phyloP scores from a whole-genome alignment of 345 rosid genomes.

The Camelina laxa region DNA sequence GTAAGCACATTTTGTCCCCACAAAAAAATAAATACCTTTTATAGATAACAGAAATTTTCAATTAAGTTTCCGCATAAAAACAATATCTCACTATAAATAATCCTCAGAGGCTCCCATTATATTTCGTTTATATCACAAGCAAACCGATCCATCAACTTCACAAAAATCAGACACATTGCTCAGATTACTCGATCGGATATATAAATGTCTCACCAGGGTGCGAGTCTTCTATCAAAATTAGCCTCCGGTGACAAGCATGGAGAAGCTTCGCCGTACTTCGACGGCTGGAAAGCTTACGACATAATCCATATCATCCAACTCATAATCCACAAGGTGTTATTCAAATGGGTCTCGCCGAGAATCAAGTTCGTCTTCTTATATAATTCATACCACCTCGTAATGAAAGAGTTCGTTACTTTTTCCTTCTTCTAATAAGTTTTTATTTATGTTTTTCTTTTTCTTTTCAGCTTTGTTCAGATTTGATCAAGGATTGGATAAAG shows the following conservation, averaged over 20 bases:
- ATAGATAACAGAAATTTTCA: slow-evolving; percentile 20
- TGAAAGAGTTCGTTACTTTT: neutral
- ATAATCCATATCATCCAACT: slow-evolving; percentile 60
- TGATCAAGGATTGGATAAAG: slow-evolving; percentile 64
- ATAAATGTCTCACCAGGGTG: slow-evolving; percentile 2
- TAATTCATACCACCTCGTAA: neutral
- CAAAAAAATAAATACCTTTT: slow-evolving; percentile 19
- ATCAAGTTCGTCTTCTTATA: slow-evolving; percentile 56
- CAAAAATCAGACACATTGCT: slow-evolving; percentile 20
- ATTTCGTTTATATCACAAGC: slow-evolving; percentile 8
- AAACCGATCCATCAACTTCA: slow-evolving; percentile 9
- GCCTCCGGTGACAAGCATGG: slow-evolving; percentile 68
- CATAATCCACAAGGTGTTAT: slow-evolving; percentile 70
- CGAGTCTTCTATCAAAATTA: slow-evolving; percentile 54
- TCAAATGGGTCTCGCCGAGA: slow-evolving; percentile 90
- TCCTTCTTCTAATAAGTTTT: neutral
- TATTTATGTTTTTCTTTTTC: neutral
- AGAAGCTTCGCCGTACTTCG: slow-evolving; percentile 75
- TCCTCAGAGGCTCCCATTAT: neutral
- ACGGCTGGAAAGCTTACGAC: slow-evolving; percentile 89
- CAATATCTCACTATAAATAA: slow-evolving; percentile 34
- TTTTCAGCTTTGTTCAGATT: slow-evolving; percentile 67
- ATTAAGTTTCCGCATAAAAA: neutral
- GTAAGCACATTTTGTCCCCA: slow-evolving; percentile 22
- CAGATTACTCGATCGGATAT: neutral